Evolutionary conservation across 192 early-diverging fungal species (phyloP).

Genomic region (Gonapodya sp.): DNA sequence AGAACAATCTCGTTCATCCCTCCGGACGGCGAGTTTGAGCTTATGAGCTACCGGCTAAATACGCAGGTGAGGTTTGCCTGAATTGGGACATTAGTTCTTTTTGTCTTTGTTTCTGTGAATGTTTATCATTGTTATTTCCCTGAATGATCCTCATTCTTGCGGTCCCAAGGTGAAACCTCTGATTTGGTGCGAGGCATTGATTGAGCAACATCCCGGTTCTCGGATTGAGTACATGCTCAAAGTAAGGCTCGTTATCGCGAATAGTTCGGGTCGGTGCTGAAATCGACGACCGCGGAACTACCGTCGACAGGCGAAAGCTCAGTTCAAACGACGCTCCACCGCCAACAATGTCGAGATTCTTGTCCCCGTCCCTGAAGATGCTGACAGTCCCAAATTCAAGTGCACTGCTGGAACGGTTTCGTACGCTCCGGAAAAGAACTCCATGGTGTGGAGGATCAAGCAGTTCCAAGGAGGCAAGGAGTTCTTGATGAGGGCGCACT

Average conservation of each 20-base stretch:
- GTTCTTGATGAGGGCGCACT: conserved; percentile 80
- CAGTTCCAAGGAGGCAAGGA: conserved; percentile 98
- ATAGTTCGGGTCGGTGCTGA: no score
- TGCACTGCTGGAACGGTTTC: conserved; percentile 75
- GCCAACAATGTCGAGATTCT: conserved; percentile 97
- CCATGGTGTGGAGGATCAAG: conserved; percentile 96
- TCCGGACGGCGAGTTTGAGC: conserved; percentile 84
- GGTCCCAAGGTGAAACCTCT: conserved; percentile 53
- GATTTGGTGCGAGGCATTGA: conserved; percentile 72
- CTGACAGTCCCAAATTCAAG: conserved; percentile 94
- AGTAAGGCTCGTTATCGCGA: no score
- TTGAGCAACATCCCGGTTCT: conserved; percentile 81
- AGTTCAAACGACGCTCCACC: conserved; percentile 94
- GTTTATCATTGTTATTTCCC: conserved; percentile 4
- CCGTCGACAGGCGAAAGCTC: conserved; percentile 71
- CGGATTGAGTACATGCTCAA: conserved; percentile 89
- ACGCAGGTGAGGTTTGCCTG: conserved; percentile 31
- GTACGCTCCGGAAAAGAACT: conserved; percentile 89
- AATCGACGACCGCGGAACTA: no score
- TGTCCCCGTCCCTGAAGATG: conserved; percentile 96
- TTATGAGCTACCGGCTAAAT: conserved; percentile 81
- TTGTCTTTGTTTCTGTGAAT: no score
- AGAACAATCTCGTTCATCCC: conserved; percentile 84
- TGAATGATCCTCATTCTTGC: neutral
- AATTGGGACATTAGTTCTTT: neutral